A percentile compares a stretch with the other conserved stretches of the same genome.
phyloP scores from a whole-genome alignment of 1,284 basidiomycete genomes.

The Moesziomyces sp. region DNA sequence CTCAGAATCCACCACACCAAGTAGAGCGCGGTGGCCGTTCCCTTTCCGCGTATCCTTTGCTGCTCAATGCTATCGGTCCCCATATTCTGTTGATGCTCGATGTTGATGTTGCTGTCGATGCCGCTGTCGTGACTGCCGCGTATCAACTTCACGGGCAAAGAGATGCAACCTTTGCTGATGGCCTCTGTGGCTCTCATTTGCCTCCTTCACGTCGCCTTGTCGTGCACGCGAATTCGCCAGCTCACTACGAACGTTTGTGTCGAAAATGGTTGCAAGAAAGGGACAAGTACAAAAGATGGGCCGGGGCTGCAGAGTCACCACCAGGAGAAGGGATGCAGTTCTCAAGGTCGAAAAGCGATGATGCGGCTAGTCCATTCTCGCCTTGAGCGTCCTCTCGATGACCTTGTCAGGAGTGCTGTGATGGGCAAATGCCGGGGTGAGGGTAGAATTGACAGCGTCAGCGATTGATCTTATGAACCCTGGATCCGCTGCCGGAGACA shows the following conservation, averaged over 20 bases:
- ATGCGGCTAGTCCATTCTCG: conserved; percentile 75
- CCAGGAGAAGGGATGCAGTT: not conserved
- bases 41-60: not conserved
- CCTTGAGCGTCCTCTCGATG: conserved; percentile 63
- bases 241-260: not conserved
- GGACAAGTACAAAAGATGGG: conserved; percentile 35
- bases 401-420: conserved; percentile 65
- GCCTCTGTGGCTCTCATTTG: not conserved
- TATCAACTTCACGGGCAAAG: no score
- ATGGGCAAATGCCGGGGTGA: not conserved
- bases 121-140: not conserved
- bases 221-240: no score
- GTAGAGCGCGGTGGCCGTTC: conserved; percentile 71
- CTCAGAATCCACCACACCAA: conserved; percentile 92
- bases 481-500: no score
- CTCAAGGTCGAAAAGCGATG: not conserved
- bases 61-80: conserved; percentile 11
- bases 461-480: not conserved
- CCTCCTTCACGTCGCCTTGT: not conserved
- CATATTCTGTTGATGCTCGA: not conserved
- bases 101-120: not conserved
- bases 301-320: not conserved
- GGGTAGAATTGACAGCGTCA: not conserved
- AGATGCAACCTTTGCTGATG: no score
- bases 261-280: conserved; percentile 11